Conservation (phyloP, 345 rosid species). For the Turnera subulata region DNA sequence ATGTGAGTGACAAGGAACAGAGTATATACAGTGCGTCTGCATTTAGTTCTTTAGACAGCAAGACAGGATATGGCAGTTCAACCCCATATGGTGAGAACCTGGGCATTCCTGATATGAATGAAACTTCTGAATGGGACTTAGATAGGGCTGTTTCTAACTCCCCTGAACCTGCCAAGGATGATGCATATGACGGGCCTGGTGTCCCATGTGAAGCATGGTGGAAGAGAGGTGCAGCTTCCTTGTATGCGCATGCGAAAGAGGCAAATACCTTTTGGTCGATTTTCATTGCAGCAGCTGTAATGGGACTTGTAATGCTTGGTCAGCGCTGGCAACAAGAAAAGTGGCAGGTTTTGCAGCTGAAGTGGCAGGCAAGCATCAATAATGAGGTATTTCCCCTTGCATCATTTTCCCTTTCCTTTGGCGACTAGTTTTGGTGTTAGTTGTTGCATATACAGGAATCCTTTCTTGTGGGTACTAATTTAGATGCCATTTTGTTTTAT, state of each 20-base stretch:
- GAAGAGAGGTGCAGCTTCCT: slow-evolving; percentile 76
- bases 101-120: slow-evolving; percentile 31
- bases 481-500: too few relatives aligned
- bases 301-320: slow-evolving; percentile 90
- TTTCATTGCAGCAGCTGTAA: slow-evolving; percentile 85
- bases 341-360: slow-evolving; percentile 83
- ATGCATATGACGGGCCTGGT: slow-evolving; percentile 29
- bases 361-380: slow-evolving; percentile 63
- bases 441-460: too few relatives aligned
- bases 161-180: slow-evolving; percentile 38
- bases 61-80: slow-evolving; percentile 43
- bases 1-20: slow-evolving; percentile 37
- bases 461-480: too few relatives aligned
- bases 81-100: slow-evolving; percentile 33
- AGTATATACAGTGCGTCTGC: slow-evolving; percentile 46
- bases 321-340: slow-evolving; percentile 96
- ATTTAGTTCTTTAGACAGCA: slow-evolving; percentile 48
- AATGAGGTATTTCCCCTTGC: slow-evolving; percentile 49
- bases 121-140: slow-evolving; percentile 28
- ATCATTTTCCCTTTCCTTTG: background rate
- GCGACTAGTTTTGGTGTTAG: too few relatives aligned
- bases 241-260: slow-evolving; percentile 73
- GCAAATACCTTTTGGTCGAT: slow-evolving; percentile 89
- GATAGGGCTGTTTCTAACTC: slow-evolving; percentile 35
- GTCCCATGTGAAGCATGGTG: slow-evolving; percentile 94